Base-by-base conservation (phyloP, 768 basidiomycete species). In the Lactarius evosmus region DNA sequence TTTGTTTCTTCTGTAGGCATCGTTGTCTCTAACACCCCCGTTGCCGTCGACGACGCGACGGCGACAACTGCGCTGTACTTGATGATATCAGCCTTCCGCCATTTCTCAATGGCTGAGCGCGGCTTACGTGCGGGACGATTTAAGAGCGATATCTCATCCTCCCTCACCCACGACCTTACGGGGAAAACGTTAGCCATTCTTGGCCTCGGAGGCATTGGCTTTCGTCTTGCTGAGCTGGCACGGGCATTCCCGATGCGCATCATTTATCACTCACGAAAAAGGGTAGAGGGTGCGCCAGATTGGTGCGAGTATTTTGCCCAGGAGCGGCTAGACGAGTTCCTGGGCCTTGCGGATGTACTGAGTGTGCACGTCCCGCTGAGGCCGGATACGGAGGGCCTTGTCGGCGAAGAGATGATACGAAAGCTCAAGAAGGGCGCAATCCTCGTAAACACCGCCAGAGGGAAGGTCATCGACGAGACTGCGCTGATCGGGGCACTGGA, bases 241-340 rank as follows among this genome's bases (percentile, higher is more conserved):
- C 86, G 85, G 58, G 86, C 86, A 0, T 92, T 97, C 77, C 91
- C 88, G 7, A 95, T 98, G 95, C 88, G 88, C 57, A 78, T 96
- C 60, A 79, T 96, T 51, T 97, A 96, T 75, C 82, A 93, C 75
- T 86, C 80, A 36, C 79, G 91, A 44, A 80, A 80, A 65, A 83
- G 79, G 50, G 82, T 78, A 34, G 72, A 78, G 8, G 75, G 83
- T 52, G 86, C 84, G 0, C 89, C 92, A 0, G 79, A 76, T 41
- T 94, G 88, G 80, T 88, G 87, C 68, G 83, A 86, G 71, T 98
- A 96, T 74, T 85, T 86, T 66, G 75, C 78, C 32, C 77, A 80
- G 60, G 84, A 86, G 52, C 81, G 83, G 67, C 60, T 85, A 27
- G 78, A 82, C 53, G 82, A 79, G 66, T 82, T 98, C 74, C 78